Evolutionary conservation across 177 flowering plant species (phyloP).

Genomic region (Vitis hybrid): DNA sequence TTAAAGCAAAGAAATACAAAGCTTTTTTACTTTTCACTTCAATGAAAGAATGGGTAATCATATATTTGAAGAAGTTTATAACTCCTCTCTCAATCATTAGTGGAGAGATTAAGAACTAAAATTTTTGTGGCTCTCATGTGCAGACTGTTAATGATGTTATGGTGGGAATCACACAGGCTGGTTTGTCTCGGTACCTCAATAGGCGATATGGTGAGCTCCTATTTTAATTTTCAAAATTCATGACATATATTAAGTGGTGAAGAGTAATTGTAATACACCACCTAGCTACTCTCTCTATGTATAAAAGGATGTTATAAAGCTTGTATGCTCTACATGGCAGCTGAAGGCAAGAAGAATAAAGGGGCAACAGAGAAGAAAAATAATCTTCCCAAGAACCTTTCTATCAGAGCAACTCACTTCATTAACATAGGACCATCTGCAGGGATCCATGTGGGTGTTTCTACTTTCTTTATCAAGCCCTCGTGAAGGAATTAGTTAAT

Average conservation of each 20-base stretch:
- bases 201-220: constrained; percentile 45
- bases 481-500: too few relatives aligned
- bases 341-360: constrained; percentile 14
- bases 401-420: constrained; percentile 43
- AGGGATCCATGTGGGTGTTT: constrained; percentile 42
- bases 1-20: too few relatives aligned
- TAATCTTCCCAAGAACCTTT: constrained; percentile 45
- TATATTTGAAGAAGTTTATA: too few relatives aligned
- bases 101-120: too few relatives aligned
- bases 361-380: constrained; percentile 23
- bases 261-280: too few relatives aligned
- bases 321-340: background rate
- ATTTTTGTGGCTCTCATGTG: background rate
- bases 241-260: too few relatives aligned
- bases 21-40: too few relatives aligned
- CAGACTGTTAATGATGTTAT: constrained; percentile 80
- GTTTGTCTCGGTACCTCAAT: constrained; percentile 59
- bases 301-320: too few relatives aligned
- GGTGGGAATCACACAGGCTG: constrained; percentile 70
- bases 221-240: background rate
- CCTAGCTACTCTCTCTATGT: too few relatives aligned
- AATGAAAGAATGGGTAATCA: too few relatives aligned
- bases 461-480: too few relatives aligned
- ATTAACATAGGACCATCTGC: constrained; percentile 48
- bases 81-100: too few relatives aligned